phyloP scores from a whole-genome alignment of 2,329 filamentous ascomycete genomes.

The Bipolaris cookei region DNA sequence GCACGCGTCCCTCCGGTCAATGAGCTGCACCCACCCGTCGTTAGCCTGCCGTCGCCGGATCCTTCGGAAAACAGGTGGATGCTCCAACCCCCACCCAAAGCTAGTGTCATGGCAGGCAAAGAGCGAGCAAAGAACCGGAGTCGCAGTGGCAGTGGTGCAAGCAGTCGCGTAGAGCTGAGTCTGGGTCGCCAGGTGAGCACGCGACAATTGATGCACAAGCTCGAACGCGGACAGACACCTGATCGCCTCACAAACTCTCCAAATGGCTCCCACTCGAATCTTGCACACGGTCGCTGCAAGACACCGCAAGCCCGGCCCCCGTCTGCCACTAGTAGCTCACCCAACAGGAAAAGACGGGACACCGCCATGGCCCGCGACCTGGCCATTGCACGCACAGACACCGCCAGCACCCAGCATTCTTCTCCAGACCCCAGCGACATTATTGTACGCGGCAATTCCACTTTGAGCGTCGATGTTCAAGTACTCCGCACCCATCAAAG shows the following conservation, averaged over 20 bases:
- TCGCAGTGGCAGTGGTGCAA: conserved; percentile 57
- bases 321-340: conserved; percentile 41
- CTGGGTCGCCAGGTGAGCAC: conserved; percentile 50
- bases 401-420: conserved; percentile 28
- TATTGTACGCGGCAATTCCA: conserved; percentile 22
- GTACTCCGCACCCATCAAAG: conserved; percentile 34
- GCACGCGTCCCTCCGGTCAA: conserved; percentile 74
- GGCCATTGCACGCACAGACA: conserved; percentile 31
- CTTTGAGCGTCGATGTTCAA: conserved; percentile 25
- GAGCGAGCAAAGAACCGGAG: conserved; percentile 68
- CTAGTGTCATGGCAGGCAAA: conserved; percentile 90
- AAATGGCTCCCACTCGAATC: conserved; percentile 43
- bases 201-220: conserved; percentile 44
- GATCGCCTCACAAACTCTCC: conserved; percentile 46
- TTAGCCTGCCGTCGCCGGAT: conserved; percentile 73
- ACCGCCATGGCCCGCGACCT: conserved; percentile 29
- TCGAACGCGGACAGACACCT: conserved; percentile 45
- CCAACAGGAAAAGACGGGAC: conserved; percentile 38
- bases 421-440: conserved; percentile 36
- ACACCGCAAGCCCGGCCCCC: conserved; percentile 38
- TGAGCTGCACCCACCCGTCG: conserved; percentile 83
- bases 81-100: conserved; percentile 88
- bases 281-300: conserved; percentile 40
- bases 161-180: conserved; percentile 50
- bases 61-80: conserved; percentile 83